Evolutionary conservation across 306 rosid genomes (phyloP), one percentile per base, ranked within the genome.

Genomic region (Acmispon strigosus): DNA sequence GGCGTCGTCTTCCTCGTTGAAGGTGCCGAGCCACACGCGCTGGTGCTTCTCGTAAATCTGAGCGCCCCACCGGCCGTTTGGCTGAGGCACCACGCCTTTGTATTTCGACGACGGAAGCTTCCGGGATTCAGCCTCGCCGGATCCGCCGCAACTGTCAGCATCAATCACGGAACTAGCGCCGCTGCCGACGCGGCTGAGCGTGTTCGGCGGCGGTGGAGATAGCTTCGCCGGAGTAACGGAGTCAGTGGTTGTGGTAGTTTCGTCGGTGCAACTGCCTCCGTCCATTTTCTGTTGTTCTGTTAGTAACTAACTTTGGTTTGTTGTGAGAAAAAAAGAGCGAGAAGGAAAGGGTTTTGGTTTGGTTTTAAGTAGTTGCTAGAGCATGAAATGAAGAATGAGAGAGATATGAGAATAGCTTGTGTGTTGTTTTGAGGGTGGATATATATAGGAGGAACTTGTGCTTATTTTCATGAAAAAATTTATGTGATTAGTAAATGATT

Each of bases 41-140:
- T 91, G 99, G 61, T 95, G 99, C 82, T 95, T 95, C 92, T 95
- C 99, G 88, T 95, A 95, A 85, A 95, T 95, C 96, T 95, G 99
- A 0, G 99, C 99, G 0, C 99, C 99, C 99, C 99, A 95, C 0
- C 99, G 97, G 49, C 99, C 97, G 72, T 95, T 95, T 0, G 99
- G 99, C 67, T 95, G 99, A 0, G 99, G 99, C 14, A 95, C 99
- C 1, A 95, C 99, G 7, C 99, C 99, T 66, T 95, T 95, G 88
- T 80, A 89, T 56, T 86, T 88, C 2, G 99, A 95, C 0, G 99
- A 91, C 0, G 96, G 99, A 0, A 94, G 91, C 22, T 94, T 94
- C 8, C 97, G 70, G 8, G 99, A 94, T 62, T 94, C 99, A 0
- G 91, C 96, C 3, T 90, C 85, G 53, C 90, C 91, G 29, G 84